Evolutionary conservation across 2,329 filamentous ascomycete species (phyloP).

Genomic region (Chrysosporium queenslandicum): DNA sequence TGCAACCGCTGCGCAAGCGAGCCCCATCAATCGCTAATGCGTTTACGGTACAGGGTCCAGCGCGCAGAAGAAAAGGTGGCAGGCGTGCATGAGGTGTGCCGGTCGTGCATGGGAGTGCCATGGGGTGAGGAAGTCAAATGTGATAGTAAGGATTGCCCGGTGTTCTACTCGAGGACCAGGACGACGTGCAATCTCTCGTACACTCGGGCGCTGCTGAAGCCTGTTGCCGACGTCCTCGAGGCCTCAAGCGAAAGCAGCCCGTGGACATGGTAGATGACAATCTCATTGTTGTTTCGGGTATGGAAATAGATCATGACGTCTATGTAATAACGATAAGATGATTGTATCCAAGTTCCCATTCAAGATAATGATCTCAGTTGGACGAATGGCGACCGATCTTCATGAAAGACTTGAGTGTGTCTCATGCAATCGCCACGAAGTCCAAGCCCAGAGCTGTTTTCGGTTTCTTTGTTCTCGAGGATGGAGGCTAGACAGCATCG

Average conservation of each 20-base stretch:
- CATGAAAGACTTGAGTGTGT: background rate
- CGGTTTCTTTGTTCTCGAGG: conserved; percentile 9
- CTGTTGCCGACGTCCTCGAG: conserved; percentile 31
- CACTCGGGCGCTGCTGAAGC: conserved; percentile 29
- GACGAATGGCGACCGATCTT: background rate
- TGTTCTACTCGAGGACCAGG: conserved; percentile 58
- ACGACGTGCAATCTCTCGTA: conserved; percentile 30
- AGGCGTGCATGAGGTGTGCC: conserved; percentile 63
- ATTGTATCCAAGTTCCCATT: background rate
- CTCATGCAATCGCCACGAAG: conserved; percentile 7
- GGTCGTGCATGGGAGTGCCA: conserved; percentile 64
- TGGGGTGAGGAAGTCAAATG: conserved; percentile 71
- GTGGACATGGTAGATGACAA: conserved; percentile 3
- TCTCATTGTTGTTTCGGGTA: background rate
- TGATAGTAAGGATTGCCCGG: conserved; percentile 83
- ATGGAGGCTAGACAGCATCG: too few species aligned
- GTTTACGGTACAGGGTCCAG: conserved; percentile 53
- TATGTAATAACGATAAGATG: background rate
- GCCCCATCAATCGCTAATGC: conserved; percentile 50
- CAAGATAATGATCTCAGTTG: background rate
- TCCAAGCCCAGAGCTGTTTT: background rate
- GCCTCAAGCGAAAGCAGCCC: conserved; percentile 23
- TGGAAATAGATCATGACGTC: background rate
- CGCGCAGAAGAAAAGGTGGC: conserved; percentile 53
- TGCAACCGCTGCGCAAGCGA: conserved; percentile 31